phyloP scores from a whole-genome alignment of 768 basidiomycete genomes.

The Mycena rosella region DNA sequence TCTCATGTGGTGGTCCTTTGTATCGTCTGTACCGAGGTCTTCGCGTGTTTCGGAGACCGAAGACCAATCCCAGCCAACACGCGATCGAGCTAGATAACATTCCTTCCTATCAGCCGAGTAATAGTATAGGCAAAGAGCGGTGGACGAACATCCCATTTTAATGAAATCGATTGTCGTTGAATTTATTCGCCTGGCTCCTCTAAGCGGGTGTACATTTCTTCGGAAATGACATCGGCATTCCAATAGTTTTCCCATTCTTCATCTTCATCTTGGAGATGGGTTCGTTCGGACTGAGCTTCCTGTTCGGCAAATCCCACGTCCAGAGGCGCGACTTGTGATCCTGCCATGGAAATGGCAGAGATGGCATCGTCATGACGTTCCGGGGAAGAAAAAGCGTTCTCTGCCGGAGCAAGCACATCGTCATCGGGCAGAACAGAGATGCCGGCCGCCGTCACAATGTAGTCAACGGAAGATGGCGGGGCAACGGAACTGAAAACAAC shows the following conservation, averaged over 20 bases:
- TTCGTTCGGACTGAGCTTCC: conserved; percentile 34
- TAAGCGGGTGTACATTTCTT: conserved; percentile 47
- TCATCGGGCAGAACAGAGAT: conserved; percentile 52
- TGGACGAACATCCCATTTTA: conserved; percentile 29
- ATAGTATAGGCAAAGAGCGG: conserved; percentile 7
- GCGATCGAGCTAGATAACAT: conserved; percentile 14
- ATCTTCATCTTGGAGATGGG: conserved; percentile 43
- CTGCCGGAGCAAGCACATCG: conserved; percentile 9
- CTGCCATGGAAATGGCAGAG: conserved; percentile 5
- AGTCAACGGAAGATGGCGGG: conserved; percentile 75
- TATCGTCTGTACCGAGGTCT: not conserved
- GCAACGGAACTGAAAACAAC: conserved; percentile 82
- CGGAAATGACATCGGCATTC: conserved; percentile 56
- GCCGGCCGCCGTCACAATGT: conserved; percentile 75
- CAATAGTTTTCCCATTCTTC: conserved; percentile 67
- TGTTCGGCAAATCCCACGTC: conserved; percentile 52
- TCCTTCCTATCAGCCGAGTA: conserved; percentile 7
- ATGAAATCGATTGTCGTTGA: not conserved
- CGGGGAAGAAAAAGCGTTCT: conserved; percentile 17
- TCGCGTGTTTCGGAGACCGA: not conserved
- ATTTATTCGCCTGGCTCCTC: conserved; percentile 28
- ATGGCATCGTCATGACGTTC: conserved; percentile 28
- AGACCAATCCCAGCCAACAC: not conserved
- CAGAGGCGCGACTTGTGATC: conserved; percentile 48
- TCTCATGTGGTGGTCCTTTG: conserved; percentile 17